phyloP scores from a whole-genome alignment of 805 yeast genomes.

The Isabelozyma pseudorhagii region DNA sequence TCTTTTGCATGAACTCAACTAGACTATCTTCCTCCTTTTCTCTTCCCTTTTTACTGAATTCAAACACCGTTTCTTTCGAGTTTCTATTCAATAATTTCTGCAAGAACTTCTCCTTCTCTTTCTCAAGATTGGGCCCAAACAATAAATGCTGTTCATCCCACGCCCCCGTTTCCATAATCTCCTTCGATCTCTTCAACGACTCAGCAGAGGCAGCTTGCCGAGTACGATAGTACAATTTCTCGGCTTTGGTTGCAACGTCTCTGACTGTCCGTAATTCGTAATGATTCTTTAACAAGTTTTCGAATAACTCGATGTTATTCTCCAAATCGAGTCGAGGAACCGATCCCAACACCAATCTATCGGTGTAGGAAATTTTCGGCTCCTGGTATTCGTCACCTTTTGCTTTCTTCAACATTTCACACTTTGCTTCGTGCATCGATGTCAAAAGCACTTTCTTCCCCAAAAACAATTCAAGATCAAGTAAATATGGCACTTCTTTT shows the following conservation, averaged over 20 bases:
- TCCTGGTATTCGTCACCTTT: slow-evolving; percentile 42
- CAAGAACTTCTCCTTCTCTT: slow-evolving; percentile 69
- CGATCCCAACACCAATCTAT: slow-evolving; percentile 78
- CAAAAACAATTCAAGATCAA: slow-evolving; percentile 86
- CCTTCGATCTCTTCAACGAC: slow-evolving; percentile 82
- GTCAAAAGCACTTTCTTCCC: slow-evolving; percentile 78
- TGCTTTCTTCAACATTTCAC: slow-evolving; percentile 47
- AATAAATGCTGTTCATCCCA: slow-evolving; percentile 89
- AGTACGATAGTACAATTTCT: slow-evolving; percentile 79
- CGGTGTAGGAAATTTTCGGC: slow-evolving; percentile 68
- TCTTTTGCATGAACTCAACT: slow-evolving; percentile 77
- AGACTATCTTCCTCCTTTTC: slow-evolving; percentile 56
- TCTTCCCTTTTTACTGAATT: slow-evolving; percentile 55
- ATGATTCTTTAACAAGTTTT: slow-evolving; percentile 54
- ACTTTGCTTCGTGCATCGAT: slow-evolving; percentile 62
- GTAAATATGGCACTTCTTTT: slow-evolving; percentile 80
- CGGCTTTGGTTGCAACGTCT: slow-evolving; percentile 82
- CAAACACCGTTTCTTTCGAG: slow-evolving; percentile 90
- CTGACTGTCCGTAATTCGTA: slow-evolving; percentile 65
- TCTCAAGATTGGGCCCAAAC: slow-evolving; percentile 73
- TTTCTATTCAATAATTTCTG: slow-evolving; percentile 66
- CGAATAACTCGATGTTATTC: slow-evolving; percentile 66
- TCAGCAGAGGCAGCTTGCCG: slow-evolving; percentile 83
- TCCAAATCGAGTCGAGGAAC: slow-evolving; percentile 75
- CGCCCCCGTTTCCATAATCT: slow-evolving; percentile 58